Percentiles rank a stretch among this genome's conserved stretches.
phyloP scores from a whole-genome alignment of 257 asterid species.

The Solanum pinnatisectum region DNA sequence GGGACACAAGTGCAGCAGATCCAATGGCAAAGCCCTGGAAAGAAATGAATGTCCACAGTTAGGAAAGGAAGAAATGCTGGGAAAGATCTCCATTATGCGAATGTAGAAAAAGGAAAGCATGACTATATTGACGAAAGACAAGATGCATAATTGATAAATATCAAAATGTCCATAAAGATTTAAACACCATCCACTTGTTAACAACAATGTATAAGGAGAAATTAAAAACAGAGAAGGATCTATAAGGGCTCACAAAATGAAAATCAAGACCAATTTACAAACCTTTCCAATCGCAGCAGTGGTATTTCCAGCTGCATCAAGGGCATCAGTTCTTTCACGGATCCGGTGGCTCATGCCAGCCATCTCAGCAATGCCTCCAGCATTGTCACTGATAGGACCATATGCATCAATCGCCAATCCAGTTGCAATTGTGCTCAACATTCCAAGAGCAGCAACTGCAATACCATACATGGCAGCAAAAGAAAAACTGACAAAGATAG shows the following conservation, averaged over 20 bases:
- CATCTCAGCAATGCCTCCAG: slow-evolving; percentile 97
- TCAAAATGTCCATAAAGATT: background rate
- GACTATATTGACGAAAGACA: too few relatives aligned
- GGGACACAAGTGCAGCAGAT: slow-evolving; percentile 90
- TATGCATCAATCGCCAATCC: slow-evolving; percentile 91
- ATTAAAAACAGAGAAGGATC: background rate
- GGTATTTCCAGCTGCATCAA: slow-evolving; percentile 94
- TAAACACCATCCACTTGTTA: background rate
- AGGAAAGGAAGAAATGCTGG: background rate
- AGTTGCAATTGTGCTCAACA: slow-evolving; percentile 92
- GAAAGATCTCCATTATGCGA: background rate
- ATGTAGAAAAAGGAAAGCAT: background rate
- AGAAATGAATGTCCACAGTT: background rate
- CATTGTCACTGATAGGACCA: slow-evolving; percentile 96
- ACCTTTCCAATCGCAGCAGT: slow-evolving; percentile 97
- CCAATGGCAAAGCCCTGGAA: slow-evolving; percentile 86
- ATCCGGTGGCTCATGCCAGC: slow-evolving; percentile 93
- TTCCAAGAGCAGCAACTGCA: slow-evolving; percentile 89
- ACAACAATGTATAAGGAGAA: background rate
- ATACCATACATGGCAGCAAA: slow-evolving; percentile 94
- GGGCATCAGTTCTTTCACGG: slow-evolving; percentile 93
- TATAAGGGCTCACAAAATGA: background rate
- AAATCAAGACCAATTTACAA: background rate
- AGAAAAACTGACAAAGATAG: slow-evolving; percentile 78
- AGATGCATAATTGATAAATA: background rate